A percentile compares a stretch with the other conserved stretches of the same genome.
Conservation (phyloP, 805 yeast genomes). For the Candida tibetensis region DNA sequence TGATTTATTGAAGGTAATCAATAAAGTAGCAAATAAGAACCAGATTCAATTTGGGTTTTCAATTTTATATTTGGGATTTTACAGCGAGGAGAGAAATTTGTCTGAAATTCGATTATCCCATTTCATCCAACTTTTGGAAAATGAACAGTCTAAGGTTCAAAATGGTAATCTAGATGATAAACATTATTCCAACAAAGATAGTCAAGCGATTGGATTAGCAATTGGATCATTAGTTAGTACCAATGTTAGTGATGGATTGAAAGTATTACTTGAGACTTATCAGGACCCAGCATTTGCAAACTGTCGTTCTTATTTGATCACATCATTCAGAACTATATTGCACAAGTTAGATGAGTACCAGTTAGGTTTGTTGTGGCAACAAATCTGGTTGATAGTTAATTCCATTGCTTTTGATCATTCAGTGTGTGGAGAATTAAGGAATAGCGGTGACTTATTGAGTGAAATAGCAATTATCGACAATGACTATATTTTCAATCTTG, state of each 20-base stretch:
- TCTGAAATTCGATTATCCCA: background rate
- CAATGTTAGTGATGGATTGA: constrained; percentile 4
- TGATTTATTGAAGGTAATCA: constrained; percentile 29
- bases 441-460: constrained; percentile 36
- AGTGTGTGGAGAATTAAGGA: constrained; percentile 25
- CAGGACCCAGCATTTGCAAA: constrained; percentile 3
- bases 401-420: constrained; percentile 15
- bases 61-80: constrained; percentile 47
- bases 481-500: constrained; percentile 15
- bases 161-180: background rate
- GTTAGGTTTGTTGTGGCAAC: constrained; percentile 24
- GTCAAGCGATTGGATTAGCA: background rate
- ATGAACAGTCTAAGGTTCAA: background rate
- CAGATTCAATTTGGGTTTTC: constrained; percentile 28
- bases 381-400: constrained; percentile 19
- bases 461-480: constrained; percentile 18
- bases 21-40: constrained; percentile 31
- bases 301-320: constrained; percentile 7
- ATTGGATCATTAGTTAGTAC: constrained; percentile 10
- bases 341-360: constrained; percentile 13
- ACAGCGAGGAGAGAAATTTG: background rate
- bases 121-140: background rate
- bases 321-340: constrained; percentile 20
- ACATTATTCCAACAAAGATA: background rate
- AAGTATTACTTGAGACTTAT: constrained; percentile 6